phyloP scores from a whole-genome alignment of 1,284 basidiomycete species.

The Paramarasmius palmivorus region DNA sequence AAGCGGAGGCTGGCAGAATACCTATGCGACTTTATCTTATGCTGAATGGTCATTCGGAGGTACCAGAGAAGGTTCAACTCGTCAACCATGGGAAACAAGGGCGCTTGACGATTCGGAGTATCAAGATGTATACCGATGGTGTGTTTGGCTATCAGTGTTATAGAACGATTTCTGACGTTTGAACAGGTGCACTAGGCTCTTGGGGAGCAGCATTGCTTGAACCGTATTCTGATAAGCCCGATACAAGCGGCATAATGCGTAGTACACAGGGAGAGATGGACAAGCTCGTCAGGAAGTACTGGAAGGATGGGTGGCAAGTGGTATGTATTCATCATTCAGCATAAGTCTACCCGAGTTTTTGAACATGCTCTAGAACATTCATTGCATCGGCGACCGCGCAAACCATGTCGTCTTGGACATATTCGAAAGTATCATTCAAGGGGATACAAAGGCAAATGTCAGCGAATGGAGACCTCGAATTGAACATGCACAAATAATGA shows the following conservation, averaged over 20 bases:
- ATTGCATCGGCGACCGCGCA: slow-evolving; percentile 91
- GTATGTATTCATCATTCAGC: slow-evolving; percentile 42
- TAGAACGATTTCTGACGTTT: neutral
- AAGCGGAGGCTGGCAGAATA: neutral
- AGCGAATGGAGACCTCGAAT: slow-evolving; percentile 69
- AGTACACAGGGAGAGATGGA: slow-evolving; percentile 53
- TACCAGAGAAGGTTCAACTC: neutral
- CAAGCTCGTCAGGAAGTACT: slow-evolving; percentile 61
- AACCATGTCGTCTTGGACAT: slow-evolving; percentile 82
- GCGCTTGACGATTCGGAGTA: slow-evolving; percentile 55
- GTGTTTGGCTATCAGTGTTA: slow-evolving; percentile 3
- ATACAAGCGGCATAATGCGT: slow-evolving; percentile 70
- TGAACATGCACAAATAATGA: slow-evolving; percentile 91
- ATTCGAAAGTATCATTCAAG: slow-evolving; percentile 53
- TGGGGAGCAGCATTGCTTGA: slow-evolving; percentile 88
- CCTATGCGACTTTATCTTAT: slow-evolving; percentile 1
- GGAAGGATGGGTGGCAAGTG: slow-evolving; percentile 69
- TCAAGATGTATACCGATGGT: slow-evolving; percentile 74
- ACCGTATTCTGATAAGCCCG: slow-evolving; percentile 82
- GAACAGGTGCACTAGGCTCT: slow-evolving; percentile 70
- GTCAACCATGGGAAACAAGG: slow-evolving; percentile 30
- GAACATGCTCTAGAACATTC: slow-evolving; percentile 62
- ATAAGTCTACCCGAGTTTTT: slow-evolving; percentile 3
- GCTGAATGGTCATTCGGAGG: neutral
- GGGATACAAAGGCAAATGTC: slow-evolving; percentile 30